A percentile compares a stretch with the other conserved stretches of the same genome.
Evolutionary conservation across 1,284 basidiomycete species (phyloP).

Genomic region (Apiotrichum laibachii): DNA sequence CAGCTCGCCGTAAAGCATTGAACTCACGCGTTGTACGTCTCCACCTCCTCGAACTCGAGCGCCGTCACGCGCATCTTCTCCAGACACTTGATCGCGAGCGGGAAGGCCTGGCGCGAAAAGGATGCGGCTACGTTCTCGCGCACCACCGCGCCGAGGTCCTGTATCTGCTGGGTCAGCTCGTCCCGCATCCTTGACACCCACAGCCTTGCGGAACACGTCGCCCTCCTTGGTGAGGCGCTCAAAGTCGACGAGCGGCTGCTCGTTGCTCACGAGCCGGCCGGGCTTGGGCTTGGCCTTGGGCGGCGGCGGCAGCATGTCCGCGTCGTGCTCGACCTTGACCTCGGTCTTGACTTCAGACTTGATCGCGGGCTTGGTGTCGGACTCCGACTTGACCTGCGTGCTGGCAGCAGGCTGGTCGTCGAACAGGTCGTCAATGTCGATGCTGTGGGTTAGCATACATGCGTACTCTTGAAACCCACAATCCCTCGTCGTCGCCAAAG

Average conservation of each 20-base stretch:
- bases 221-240: slow-evolving; percentile 64
- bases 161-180: slow-evolving; percentile 24
- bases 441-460: slow-evolving; percentile 23
- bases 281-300: slow-evolving; percentile 26
- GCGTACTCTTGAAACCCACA: slow-evolving; percentile 25
- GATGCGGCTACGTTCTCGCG: slow-evolving; percentile 66
- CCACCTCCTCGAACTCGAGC: slow-evolving; percentile 53
- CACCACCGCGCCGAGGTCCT: slow-evolving; percentile 69
- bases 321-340: slow-evolving; percentile 46
- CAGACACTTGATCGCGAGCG: slow-evolving; percentile 72
- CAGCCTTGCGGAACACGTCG: slow-evolving; percentile 75
- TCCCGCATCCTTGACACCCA: slow-evolving; percentile 47
- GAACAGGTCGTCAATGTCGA: slow-evolving; percentile 50
- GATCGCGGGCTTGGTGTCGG: slow-evolving; percentile 6
- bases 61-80: slow-evolving; percentile 63
- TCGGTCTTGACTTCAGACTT: slow-evolving; percentile 45
- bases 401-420: slow-evolving; percentile 12
- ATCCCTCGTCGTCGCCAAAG: slow-evolving; percentile 42
- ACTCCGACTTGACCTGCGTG: slow-evolving; percentile 19
- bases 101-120: slow-evolving; percentile 64
- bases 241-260: slow-evolving; percentile 73
- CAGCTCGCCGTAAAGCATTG: neutral
- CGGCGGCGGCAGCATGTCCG: slow-evolving; percentile 43
- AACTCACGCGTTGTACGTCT: slow-evolving; percentile 48
- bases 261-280: slow-evolving; percentile 60